These are phyloP conservation scores for Hygrophoropsis aurantiaca DNA, from an alignment of 768 basidiomycete genomes.

Conservation along the genomic window DNA sequence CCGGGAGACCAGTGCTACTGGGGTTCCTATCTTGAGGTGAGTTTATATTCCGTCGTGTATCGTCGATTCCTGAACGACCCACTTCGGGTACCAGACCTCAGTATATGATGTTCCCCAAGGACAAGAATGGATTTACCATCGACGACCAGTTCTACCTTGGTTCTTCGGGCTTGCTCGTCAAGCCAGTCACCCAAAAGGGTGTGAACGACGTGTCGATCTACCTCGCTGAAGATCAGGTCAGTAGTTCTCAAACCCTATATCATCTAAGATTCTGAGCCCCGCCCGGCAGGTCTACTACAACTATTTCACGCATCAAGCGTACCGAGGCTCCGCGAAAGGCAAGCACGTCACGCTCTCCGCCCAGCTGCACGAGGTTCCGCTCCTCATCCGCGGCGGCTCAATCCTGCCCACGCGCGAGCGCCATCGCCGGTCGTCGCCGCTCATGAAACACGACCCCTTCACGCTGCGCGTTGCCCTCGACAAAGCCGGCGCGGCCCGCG, in stretches of 20 bases:
- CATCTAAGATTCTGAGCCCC: not conserved
- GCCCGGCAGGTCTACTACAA: slow-evolving; percentile 86
- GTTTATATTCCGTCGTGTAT: slow-evolving; percentile 33
- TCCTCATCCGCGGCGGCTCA: slow-evolving; percentile 88
- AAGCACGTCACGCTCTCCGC: slow-evolving; percentile 75
- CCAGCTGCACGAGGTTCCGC: slow-evolving; percentile 75
- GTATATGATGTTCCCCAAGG: slow-evolving; percentile 90
- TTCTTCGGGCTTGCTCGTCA: slow-evolving; percentile 83
- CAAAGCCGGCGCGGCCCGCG: slow-evolving; percentile 56
- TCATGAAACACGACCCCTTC: slow-evolving; percentile 93
- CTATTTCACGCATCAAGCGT: slow-evolving; percentile 74
- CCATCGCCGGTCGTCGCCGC: slow-evolving; percentile 76
- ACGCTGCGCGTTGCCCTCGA: slow-evolving; percentile 83
- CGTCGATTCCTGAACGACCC: slow-evolving; percentile 61
- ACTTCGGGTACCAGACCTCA: slow-evolving; percentile 71
- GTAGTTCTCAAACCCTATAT: slow-evolving; percentile 4
- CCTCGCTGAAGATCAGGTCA: slow-evolving; percentile 81
- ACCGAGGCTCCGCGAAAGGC: slow-evolving; percentile 62
- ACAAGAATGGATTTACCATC: slow-evolving; percentile 78
- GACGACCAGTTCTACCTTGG: slow-evolving; percentile 97
- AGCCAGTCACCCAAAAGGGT: slow-evolving; percentile 81
- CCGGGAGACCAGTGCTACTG: slow-evolving; percentile 79
- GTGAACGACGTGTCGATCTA: slow-evolving; percentile 73
- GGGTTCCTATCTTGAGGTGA: slow-evolving; percentile 81
- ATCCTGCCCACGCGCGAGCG: slow-evolving; percentile 88